Evolutionary conservation across 1,284 basidiomycete genomes (phyloP), one percentile per base, ranked within the genome.

Genomic region (Sanguinoderma infundibulare): DNA sequence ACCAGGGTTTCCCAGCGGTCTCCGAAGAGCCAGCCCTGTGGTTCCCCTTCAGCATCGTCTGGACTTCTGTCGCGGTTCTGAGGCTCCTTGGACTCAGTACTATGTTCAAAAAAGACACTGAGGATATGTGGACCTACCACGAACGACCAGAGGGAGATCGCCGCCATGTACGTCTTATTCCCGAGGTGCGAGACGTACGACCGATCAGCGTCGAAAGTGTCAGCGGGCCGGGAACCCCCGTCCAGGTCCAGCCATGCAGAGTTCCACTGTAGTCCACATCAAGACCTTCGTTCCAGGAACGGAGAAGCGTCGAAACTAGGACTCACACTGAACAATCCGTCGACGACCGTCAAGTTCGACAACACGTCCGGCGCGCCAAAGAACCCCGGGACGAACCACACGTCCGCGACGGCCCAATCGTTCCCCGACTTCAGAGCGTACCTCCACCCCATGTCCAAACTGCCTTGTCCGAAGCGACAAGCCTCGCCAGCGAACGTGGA

Each of bases 1-100:
- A 88, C 76, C 38, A 90, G 68, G 56, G 79, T 70, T 64, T 90
- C 85, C 85, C 86, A 89, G 59, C 87, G 80, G 20, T 75, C 67
- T 7, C 79, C 75, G 62, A 85, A 81, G 17, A 86, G 77, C 81
- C 83, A 86, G 70, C 86, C 78, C 69, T 89, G 87, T 17, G 73
- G 12, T 5, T 22, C 28, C n/a, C 49, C 22, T 22, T n/a, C 5
- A 2, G 49, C 6, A 14, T 35, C 3, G 32, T 51, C 4, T 6
- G 14, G 7, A 32, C 30, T 36, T 20, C 49, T 22, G 12, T 50
- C 32, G n/a, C 32, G 30, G 10, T 35, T 17, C 49, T 51, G 20
- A 9, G 15, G 5, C 32, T 20, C 38, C n/a, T n/a, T n/a, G n/a
- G 24, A 6, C 2, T 51, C 20, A 51, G 30, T 14, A n/a, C 17